phyloP scores from a whole-genome alignment of 768 basidiomycete species.

The Lactarius quietus region DNA sequence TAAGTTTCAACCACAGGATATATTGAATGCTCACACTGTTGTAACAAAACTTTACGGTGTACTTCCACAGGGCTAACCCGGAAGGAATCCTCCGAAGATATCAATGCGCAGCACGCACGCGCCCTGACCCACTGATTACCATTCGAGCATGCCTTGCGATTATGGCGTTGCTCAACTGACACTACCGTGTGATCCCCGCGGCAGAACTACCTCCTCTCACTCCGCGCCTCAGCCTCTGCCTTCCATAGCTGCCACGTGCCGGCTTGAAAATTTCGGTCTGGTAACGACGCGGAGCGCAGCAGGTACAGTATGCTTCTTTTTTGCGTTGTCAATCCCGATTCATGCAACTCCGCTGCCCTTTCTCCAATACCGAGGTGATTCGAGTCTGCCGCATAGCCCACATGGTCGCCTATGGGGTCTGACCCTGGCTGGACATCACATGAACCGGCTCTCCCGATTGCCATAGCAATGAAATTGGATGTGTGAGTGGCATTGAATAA shows the following conservation, averaged over 20 bases:
- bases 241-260: background rate
- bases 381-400: background rate
- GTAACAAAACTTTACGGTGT: background rate
- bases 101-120: background rate
- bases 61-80: background rate
- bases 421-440: background rate
- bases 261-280: background rate
- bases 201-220: background rate
- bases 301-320: background rate
- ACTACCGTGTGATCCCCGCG: constrained; percentile 10
- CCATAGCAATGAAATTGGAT: constrained; percentile 8
- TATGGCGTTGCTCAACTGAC: background rate
- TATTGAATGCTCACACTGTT: background rate
- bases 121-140: background rate
- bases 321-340: constrained; percentile 9
- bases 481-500: background rate
- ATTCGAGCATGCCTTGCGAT: background rate
- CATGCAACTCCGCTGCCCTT: constrained; percentile 11
- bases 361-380: constrained; percentile 7
- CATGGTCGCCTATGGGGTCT: background rate
- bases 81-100: background rate
- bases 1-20: background rate
- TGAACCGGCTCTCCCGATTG: background rate
- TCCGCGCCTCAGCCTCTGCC: constrained; percentile 1
- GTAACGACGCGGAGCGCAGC: constrained; percentile 4